Percentiles rank a stretch among this genome's conserved stretches.
Evolutionary conservation across 495 filamentous ascomycete genomes (phyloP).

Genomic region (Penicillium angulare): DNA sequence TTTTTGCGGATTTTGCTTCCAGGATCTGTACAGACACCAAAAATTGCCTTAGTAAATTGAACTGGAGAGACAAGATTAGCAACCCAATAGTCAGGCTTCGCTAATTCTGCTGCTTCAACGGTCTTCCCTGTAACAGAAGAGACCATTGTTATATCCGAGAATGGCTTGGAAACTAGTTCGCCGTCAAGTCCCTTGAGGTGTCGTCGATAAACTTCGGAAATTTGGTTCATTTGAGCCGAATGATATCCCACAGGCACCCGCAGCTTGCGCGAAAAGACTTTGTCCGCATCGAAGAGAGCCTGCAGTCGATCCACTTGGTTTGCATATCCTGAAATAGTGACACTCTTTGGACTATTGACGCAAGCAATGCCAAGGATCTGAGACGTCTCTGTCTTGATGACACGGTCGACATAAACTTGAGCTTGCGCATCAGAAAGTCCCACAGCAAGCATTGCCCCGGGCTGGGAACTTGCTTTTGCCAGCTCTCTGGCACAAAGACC

Average conservation of each 20-base stretch:
- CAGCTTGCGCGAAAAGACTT: constrained; percentile 6
- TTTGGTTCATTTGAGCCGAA: constrained; percentile 56
- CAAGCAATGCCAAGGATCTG: constrained; percentile 39
- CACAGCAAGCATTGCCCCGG: constrained; percentile 28
- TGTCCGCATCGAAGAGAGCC: not conserved
- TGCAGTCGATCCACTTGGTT: constrained; percentile 34
- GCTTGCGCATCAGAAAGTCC: constrained; percentile 16
- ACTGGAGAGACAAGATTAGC: constrained; percentile 27
- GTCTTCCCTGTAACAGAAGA: not conserved
- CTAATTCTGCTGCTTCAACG: not conserved
- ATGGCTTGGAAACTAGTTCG: constrained; percentile 60
- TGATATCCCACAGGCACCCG: constrained; percentile 63
- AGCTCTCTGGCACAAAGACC: constrained; percentile 7
- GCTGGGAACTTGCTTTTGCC: not conserved
- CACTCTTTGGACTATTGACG: constrained; percentile 45
- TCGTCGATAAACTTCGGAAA: constrained; percentile 19
- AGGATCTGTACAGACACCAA: not conserved
- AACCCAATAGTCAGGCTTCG: constrained; percentile 28
- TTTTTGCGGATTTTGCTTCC: too few relatives aligned
- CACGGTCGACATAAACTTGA: constrained; percentile 12
- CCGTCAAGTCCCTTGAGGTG: constrained; percentile 29
- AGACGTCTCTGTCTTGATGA: too few relatives aligned
- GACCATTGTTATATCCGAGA: not conserved
- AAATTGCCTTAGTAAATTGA: constrained; percentile 27
- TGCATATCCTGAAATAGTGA: constrained; percentile 36